Base-by-base conservation (phyloP, 352 stramenopile genomes). In the Phytopythium kandeliae region DNA sequence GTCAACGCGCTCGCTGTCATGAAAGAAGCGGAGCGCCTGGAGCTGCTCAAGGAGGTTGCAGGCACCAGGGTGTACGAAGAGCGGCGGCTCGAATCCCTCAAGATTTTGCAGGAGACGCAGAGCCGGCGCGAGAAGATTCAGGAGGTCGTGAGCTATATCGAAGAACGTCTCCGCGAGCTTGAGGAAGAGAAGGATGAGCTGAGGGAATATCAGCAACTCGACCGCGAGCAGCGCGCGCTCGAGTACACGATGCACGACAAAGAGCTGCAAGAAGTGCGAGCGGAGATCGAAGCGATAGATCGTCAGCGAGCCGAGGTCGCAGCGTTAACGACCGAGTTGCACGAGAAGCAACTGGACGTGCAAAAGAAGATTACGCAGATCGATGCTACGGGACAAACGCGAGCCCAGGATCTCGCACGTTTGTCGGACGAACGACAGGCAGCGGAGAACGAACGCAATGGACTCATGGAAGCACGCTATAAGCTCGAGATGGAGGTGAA, bases 31-130 rank as follows among this genome's bases (percentile, higher is more conserved):
- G 95, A 99, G 63, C 81, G 97, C 31, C 71, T 99, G 6, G 86
- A 98, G 51, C 71, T 99, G 45, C 79, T 99, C 5, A 99, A 99
- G 71, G 92, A 99, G 71, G 96, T 99, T 0, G 96, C 96, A 1
- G 97, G 96, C 35, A 99, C 96, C 0, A 98, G 96, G 60, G 96
- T 99, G 19, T 99, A 99, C 69, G 97, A 99, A 67, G 96, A 99
- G 49, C 96, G 98, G 26, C 92, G 98, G 28, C 51, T 80, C 17
- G 97, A 99, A 74, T 98, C 91, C 38, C 70, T 98, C 16, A 90
- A 96, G 55, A 98, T 99, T 55, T 85, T 99, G 71, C 72, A 96
- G n/a, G 97, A 99, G 42, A 98, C 97, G 45, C 76, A 93, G 48
- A 83, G 78, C 25, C 92, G 97, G 36, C 74, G 96, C 36, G 85